Base-by-base conservation (phyloP, 2,329 filamentous ascomycete species). In the Sporothrix luriei region DNA sequence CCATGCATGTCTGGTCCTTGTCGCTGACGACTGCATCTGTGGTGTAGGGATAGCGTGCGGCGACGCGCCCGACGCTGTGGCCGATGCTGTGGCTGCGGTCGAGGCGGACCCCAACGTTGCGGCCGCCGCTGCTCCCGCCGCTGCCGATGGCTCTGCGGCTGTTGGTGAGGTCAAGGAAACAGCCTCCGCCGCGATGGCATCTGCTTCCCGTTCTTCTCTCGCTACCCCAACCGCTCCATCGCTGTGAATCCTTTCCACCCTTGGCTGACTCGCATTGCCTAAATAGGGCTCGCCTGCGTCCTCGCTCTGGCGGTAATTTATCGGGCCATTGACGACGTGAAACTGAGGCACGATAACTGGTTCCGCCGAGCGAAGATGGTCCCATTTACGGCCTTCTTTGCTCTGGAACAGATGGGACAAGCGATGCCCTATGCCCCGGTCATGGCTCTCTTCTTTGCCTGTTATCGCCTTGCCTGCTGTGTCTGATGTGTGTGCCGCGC, bases 301-400 rank as follows among this genome's bases (percentile, higher is more conserved):
- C 16, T 66, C 49, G 11, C 14, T 49, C 43, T 24, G 62, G 43
- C n/a, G 3, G 26, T 26, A 24, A 13, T 49, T n/a, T 16, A 43
- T 14, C 0, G 66, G 52, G 19, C 62, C 59, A 21, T 70, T 68
- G 26, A 65, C 66, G 5, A 73, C 73, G 29, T 72, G 71, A 29
- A 69, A 72, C 68, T 74, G 74, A 9, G 85, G 80, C 62, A 88
- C 84, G 72, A 88, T 87, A 72, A 88, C 85, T 4, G 86, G 86
- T 71, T 88, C 86, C 46, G 84, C 81, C 2, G 84, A 84, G 67
- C 86, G 84, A 66, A 88, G 76, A 74, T 88, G 85, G 74, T 88
- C 86, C 85, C 86, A 88, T 76, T 77, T 82, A 68, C 80, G 76
- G 40, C 79, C 82, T 57, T 84, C 81, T 73, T 84, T 82, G 72